Conservation (phyloP, 2,329 filamentous ascomycete species). For the Fusarium protoensiforme region DNA sequence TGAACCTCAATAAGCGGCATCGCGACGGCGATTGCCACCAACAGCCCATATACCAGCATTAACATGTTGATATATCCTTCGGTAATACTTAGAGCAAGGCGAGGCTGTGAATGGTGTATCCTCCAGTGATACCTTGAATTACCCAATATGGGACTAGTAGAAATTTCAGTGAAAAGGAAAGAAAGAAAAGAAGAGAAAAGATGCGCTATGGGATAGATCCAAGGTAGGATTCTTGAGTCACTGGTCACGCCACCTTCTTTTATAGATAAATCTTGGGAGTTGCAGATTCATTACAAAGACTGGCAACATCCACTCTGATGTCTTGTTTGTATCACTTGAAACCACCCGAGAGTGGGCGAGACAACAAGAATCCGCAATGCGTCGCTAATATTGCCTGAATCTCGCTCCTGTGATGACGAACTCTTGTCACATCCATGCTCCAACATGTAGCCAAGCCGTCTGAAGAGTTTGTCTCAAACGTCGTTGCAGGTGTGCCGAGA, state of each 20-base stretch:
- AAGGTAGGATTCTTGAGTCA: background rate
- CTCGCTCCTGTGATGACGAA: background rate
- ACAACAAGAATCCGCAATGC: background rate
- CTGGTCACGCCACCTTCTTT: background rate
- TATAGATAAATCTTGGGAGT: background rate
- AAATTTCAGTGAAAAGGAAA: constrained; percentile 2
- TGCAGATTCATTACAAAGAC: background rate
- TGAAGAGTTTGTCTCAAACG: constrained; percentile 1
- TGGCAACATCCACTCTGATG: background rate
- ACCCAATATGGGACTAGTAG: constrained; percentile 9
- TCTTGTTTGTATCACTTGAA: background rate
- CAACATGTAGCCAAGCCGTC: background rate
- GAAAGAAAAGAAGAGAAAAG: background rate
- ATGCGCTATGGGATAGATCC: background rate
- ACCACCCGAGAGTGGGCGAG: background rate
- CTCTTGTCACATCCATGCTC: background rate
- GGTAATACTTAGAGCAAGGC: background rate
- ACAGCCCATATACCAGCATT: background rate
- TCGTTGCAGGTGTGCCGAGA: background rate
- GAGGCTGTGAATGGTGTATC: constrained; percentile 1
- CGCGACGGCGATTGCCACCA: constrained; percentile 5
- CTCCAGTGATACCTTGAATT: background rate
- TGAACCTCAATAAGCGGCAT: constrained; percentile 26
- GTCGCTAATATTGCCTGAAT: background rate
- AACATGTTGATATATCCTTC: constrained; percentile 1